A percentile compares a stretch with the other conserved stretches of the same genome.
These are phyloP conservation scores for Epichloe festucae DNA, from an alignment of 2,329 filamentous ascomycete genomes.

Conservation along the genomic window DNA sequence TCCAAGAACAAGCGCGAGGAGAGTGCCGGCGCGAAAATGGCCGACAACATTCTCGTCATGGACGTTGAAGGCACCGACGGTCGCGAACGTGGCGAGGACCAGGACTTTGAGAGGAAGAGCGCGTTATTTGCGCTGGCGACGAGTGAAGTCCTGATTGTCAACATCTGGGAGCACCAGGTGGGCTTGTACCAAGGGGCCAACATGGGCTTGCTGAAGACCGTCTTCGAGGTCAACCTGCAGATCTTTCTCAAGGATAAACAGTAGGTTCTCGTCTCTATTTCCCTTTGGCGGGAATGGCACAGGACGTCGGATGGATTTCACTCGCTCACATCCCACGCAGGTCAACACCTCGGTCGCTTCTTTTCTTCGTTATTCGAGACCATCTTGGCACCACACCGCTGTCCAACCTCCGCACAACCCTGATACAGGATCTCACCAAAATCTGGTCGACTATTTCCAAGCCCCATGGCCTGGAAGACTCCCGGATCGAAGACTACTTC, in stretches of 20 bases:
- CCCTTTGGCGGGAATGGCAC: background rate
- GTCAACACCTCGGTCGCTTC: slow-evolving; percentile 74
- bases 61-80: slow-evolving; percentile 97
- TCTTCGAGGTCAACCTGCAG: slow-evolving; percentile 97
- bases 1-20: slow-evolving; percentile 76
- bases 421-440: slow-evolving; percentile 79
- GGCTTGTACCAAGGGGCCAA: slow-evolving; percentile 96
- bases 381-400: slow-evolving; percentile 88
- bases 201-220: slow-evolving; percentile 96
- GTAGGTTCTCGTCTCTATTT: slow-evolving; percentile 37
- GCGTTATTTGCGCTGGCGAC: slow-evolving; percentile 94
- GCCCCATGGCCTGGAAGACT: slow-evolving; percentile 74
- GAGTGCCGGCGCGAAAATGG: slow-evolving; percentile 52
- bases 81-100: slow-evolving; percentile 89
- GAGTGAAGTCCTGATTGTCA: slow-evolving; percentile 94
- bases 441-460: slow-evolving; percentile 93
- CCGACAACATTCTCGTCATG: slow-evolving; percentile 97
- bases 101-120: slow-evolving; percentile 98
- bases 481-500: slow-evolving; percentile 91
- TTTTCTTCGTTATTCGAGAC: slow-evolving; percentile 98
- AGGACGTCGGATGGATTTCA: background rate
- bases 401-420: slow-evolving; percentile 75
- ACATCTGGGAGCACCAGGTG: slow-evolving; percentile 99
- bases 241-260: slow-evolving; percentile 92
- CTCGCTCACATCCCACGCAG: slow-evolving; percentile 30